Conservation (phyloP, 2,329 filamentous ascomycete genomes). For the Drechslerella stenobrocha region DNA sequence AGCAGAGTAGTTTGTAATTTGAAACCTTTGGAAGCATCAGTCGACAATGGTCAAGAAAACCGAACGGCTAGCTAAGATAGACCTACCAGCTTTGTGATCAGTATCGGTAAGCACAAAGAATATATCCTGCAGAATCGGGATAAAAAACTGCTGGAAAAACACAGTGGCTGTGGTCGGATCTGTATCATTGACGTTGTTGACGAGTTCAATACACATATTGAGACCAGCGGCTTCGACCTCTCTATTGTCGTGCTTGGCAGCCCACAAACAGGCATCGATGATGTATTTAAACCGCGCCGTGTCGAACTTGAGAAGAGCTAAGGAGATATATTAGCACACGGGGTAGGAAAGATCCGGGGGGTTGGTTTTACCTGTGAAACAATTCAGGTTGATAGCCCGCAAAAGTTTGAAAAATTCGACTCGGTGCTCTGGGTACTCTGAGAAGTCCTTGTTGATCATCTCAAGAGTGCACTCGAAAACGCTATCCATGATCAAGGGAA, state of each 20-base stretch:
- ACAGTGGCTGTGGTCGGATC: constrained; percentile 82
- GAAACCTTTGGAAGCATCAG: constrained; percentile 79
- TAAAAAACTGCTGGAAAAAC: constrained; percentile 98
- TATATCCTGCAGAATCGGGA: constrained; percentile 92
- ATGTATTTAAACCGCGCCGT: constrained; percentile 98
- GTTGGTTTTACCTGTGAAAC: constrained; percentile 73
- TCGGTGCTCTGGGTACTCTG: constrained; percentile 95
- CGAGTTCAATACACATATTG: constrained; percentile 96
- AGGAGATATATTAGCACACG: background rate
- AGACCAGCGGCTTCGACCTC: constrained; percentile 95
- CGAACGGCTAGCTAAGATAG: background rate
- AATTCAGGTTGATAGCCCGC: constrained; percentile 92
- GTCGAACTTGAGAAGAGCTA: constrained; percentile 85
- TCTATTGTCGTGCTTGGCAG: constrained; percentile 99
- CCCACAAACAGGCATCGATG: constrained; percentile 99
- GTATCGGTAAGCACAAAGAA: constrained; percentile 98
- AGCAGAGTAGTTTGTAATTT: constrained; percentile 95
- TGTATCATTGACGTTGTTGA: constrained; percentile 94
- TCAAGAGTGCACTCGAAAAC: constrained; percentile 98
- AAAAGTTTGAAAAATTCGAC: constrained; percentile 99
- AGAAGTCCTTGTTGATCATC: constrained; percentile 99
- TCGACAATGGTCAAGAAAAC: background rate
- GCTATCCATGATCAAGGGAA: constrained; percentile 95
- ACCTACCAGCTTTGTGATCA: constrained; percentile 78
- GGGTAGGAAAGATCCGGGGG: background rate